Base-by-base conservation (phyloP, 345 rosid genomes). In the Rhizophora apiculata region DNA sequence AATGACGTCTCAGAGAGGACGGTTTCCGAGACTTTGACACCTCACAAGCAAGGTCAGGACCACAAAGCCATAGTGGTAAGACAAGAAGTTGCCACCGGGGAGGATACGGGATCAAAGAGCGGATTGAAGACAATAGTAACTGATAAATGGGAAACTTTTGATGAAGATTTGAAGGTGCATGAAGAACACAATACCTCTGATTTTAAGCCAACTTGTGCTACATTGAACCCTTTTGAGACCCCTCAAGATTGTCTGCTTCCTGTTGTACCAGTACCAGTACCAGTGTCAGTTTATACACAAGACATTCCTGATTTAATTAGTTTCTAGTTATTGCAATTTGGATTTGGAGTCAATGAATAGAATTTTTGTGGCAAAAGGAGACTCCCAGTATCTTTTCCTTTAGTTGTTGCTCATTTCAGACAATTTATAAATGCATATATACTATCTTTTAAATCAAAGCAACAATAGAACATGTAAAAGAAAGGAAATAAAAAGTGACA, bases 111-210 rank as follows among this genome's bases (percentile, higher is more conserved):
- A 19, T 4, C 46, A 49, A 57, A 46, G 4, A 48, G 22, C 15
- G 51, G 5, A 27, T 63, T 84, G 82, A 75, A 21, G 75, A 88
- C 89, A 6, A 67, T 79, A 30, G 74, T 88, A 43, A 86, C 88
- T 1, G 76, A 86, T 37, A 72, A 86, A 74, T 88, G 93, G 90
- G 90, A 80, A 69, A 75, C 83, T 30, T 88, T 88, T 31, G 90
- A 86, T 7, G 90, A 88, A 15, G 81, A 82, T 34, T 30, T 13
- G 53, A 63, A 26, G 21, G 24, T 27, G 0, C 30, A 53, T 39
- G 66, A 34, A 59, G 20, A 27, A 3, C 6, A 27, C 30, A 8
- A 55, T 16, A 15, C n/a, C 22, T 30, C 37, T 49, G 57, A 49
- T 64, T 27, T 49, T 29, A 52, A 9, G 34, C 37, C 36, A 27